Base-by-base conservation (phyloP, 139 green algal genomes). In the Chlamydomonas applanata region DNA sequence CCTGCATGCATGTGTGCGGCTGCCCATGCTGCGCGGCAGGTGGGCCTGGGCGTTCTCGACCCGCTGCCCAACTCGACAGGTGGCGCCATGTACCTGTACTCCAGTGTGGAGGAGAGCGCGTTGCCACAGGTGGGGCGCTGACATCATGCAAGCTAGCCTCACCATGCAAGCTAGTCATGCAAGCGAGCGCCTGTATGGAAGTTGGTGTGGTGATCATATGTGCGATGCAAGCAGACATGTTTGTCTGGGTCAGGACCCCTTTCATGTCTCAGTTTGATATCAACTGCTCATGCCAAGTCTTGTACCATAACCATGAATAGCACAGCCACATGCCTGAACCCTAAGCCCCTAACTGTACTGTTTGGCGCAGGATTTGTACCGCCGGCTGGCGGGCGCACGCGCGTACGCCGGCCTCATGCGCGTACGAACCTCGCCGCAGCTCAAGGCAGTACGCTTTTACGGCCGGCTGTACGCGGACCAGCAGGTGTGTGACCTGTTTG, bases 291-390 rank as follows among this genome's bases (percentile, higher is more conserved):
- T n/a, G n/a, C n/a, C n/a, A n/a, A n/a, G n/a, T n/a, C n/a, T n/a
- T n/a, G n/a, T n/a, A n/a, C n/a, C n/a, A n/a, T n/a, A n/a, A n/a
- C n/a, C n/a, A n/a, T n/a, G n/a, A n/a, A n/a, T n/a, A n/a, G n/a
- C n/a, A n/a, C n/a, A n/a, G n/a, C n/a, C n/a, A n/a, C n/a, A n/a
- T n/a, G n/a, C n/a, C n/a, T n/a, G n/a, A n/a, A n/a, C n/a, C n/a
- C n/a, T n/a, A n/a, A n/a, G n/a, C n/a, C n/a, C n/a, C n/a, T n/a
- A n/a, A n/a, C n/a, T n/a, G n/a, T n/a, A n/a, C n/a, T n/a, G n/a
- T n/a, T n/a, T 65, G 45, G 40, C 29, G 3, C 92, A 97, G 90
- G 92, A 97, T 69, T 77, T 97, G 11, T 97, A 96, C 75, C 87
- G 91, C 72, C 85, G 91, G 44, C 72, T 97, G 14, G 76, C 62